Base-by-base conservation (phyloP, 371 early-diverging fungal genomes). In the Syncephalastrum monosporum region DNA sequence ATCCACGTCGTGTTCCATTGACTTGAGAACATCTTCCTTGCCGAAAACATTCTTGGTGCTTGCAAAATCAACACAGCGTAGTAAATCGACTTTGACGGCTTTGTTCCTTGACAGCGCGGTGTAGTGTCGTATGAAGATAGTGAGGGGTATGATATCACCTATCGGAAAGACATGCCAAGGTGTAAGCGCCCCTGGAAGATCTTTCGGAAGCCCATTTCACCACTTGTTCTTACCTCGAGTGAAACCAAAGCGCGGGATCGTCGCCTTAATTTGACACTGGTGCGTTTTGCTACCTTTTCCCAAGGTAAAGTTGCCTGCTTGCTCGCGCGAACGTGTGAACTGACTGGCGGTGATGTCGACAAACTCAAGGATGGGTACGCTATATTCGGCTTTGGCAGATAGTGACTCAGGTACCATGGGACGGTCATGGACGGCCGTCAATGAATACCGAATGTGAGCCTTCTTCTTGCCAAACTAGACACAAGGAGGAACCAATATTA, bases 131-230 rank as follows among this genome's bases (percentile, higher is more conserved):
- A 79, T 52, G 12, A 58, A 55, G 8, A 75, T 63, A 42, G 57
- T 64, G 44, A 75, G 57, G 29, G 72, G 68, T 23, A 79, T 65
- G 19, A 70, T 66, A 43, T 79, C 79, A 41, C 79, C 79, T 78
- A 50, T 42, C 17, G 17, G 25, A n/a, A 17, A n/a, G 5, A 16
- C 4, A 12, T 2, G 21, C 4, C 42, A 50, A 23, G n/a, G 46
- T 15, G 24, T 16, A 3, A 17, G 6, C 46, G 10, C 17, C 14
- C 17, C 15, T 12, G 7, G 16, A 16, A 17, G n/a, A 8, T 53
- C 53, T 25, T 15, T 38, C 5, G 8, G 42, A 16, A 33, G 7
- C 24, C 21, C 53, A 12, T 44, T 13, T 46, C 21, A 45, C 23
- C 13, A 7, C 10, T 41, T 41, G 8, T 13, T 41, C 17, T 62